Evolutionary conservation across 768 basidiomycete genomes (phyloP), one percentile per base, ranked within the genome.

Genomic region (Hypsizygus marmoreus): DNA sequence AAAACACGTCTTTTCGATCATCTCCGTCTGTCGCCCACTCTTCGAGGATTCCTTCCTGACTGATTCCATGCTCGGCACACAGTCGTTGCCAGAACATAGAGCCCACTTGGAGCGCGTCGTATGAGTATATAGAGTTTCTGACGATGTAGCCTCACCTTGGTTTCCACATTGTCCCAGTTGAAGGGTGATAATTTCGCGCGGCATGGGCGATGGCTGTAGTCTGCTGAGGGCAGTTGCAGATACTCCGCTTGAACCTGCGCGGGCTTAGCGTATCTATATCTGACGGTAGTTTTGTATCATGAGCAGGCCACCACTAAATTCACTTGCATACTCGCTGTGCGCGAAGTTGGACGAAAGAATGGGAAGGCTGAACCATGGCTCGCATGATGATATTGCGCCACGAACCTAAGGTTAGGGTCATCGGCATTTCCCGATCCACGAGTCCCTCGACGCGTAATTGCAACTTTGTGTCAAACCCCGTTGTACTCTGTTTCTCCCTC

Each of bases 1-100:
- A 99, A 71, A 99, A 99, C 20, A 97, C 95, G 69, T 99, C 97
- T 63, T 98, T 99, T 57, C 97, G 78, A 69, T 99, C 97, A 7
- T 91, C 91, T 14, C 90, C 91, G 57, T 95, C 93, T 1, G 87
- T 90, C 5, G 95, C 94, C 90, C 92, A 95, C 51, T 98, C 95
- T 65, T 98, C 95, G 36, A 98, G 82, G 47, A 92, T 91, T 22
- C 97, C 97, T 56, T 95, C 89, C 47, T 88, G 87, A 65, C 81
- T 94, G 72, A 99, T 98, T 13, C 97, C 97, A 67, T 99, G 97
- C 69, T 99, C 97, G 13, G 93, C 91, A 58, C 97, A 98, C 13
- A 99, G 81, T 34, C 95, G 88, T 59, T 97, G 94, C 97, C 97
- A 99, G 72, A 88, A 99, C 52, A 97, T 94, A 41, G 91, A 86